These are phyloP conservation scores for Acmispon strigosus DNA, from an alignment of 306 rosid species.

Conservation along the genomic window DNA sequence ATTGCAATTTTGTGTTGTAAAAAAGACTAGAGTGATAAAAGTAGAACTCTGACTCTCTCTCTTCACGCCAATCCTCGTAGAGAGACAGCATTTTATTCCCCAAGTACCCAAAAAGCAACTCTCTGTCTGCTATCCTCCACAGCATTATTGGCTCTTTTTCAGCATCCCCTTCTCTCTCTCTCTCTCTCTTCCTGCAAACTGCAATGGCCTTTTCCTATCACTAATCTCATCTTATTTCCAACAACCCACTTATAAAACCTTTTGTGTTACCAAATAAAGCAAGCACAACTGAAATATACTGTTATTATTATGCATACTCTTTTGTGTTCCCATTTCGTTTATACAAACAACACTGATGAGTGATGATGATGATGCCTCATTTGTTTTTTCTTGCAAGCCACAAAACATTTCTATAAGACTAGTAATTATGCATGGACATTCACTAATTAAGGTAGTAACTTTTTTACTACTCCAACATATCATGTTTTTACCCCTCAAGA, in stretches of 20 bases:
- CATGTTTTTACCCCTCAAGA: conserved; percentile 7
- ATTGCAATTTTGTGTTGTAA: background rate
- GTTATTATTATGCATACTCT: conserved; percentile 19
- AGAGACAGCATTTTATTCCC: conserved; percentile 96
- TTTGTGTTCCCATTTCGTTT: conserved; percentile 33
- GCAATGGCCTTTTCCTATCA: conserved; percentile 53
- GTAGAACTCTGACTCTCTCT: conserved; percentile 22
- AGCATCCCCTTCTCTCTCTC: background rate
- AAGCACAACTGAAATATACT: conserved; percentile 25
- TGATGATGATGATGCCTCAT: background rate
- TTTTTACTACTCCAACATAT: conserved; percentile 22
- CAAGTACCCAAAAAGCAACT: conserved; percentile 89
- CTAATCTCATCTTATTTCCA: conserved; percentile 48
- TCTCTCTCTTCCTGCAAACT: conserved; percentile 25
- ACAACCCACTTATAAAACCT: conserved; percentile 34
- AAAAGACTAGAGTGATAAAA: conserved; percentile 1
- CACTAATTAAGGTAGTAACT: conserved; percentile 12
- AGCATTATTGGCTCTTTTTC: conserved; percentile 59
- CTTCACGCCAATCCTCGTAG: conserved; percentile 79
- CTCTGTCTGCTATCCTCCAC: conserved; percentile 79
- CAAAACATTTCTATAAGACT: conserved; percentile 33
- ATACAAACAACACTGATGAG: background rate
- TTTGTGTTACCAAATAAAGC: conserved; percentile 32
- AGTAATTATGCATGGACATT: conserved; percentile 27
- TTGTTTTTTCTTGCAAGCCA: conserved; percentile 18